Evolutionary conservation across 2,329 filamentous ascomycete species (phyloP), one percentile per base, ranked within the genome.

Genomic region (Didymella pinodella): DNA sequence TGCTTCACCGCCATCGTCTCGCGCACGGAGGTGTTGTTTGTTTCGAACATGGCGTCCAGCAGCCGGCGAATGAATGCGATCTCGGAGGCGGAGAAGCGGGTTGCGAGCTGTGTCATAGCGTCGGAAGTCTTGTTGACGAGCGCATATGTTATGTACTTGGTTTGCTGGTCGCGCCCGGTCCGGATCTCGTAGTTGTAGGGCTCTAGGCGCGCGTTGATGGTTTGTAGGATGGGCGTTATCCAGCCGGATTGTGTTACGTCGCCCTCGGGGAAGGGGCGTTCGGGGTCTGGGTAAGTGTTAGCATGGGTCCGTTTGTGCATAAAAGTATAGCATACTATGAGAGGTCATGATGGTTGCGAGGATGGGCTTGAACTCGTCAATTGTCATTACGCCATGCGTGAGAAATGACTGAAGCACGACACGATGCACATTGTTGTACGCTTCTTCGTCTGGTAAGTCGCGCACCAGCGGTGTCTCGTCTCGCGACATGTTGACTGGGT

Each of bases 331-430:
- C 64, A 28, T 73, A 84, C 83, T 79, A 49, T 85, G 80, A 11
- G 85, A 86, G 8, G 86, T 88, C 66, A 90, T 82, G 54, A 98
- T 94, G 31, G 84, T 47, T 12, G 93, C 92, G 14, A 98, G 82
- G 25, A 97, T 81, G 0, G 87, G 85, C 69, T 87, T 87, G 12
- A 89, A 88, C 69, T 96, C 87, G 52, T 87, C 82, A 63, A 90
- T 86, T 0, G 91, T 96, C 76, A 98, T 83, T 44, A 88, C 87
- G 22, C 91, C 90, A 48, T 89, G 88, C 3, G 91, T 87, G 76
- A 97, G 84, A 66, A 99, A 88, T 48, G 91, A 91, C 78, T 99
- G 95, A 0, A 98, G 83, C 72, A 99, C 97, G 8, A 94, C 93
- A 57, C 92, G 89, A 75, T 97, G 91, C 62, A 84, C 84, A 73